These are phyloP conservation scores for Rhytidhysteron rufulum DNA, from an alignment of 2,329 filamentous ascomycete species.

Conservation along the genomic window DNA sequence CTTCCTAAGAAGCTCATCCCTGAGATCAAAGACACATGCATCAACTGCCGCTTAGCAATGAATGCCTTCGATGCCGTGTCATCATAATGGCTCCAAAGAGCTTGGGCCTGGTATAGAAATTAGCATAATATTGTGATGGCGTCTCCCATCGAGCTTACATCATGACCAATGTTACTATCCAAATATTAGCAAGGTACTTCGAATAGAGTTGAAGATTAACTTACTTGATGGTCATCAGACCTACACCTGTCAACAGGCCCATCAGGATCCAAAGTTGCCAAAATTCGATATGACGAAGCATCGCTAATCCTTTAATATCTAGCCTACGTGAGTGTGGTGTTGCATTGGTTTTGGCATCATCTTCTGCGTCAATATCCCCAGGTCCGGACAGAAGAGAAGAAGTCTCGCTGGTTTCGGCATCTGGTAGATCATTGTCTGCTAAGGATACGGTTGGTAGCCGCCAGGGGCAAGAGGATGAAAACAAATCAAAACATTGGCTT, in stretches of 20 bases:
- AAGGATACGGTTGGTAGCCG: conserved; percentile 29
- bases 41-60: conserved; percentile 75
- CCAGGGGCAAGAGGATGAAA: conserved; percentile 12
- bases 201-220: conserved; percentile 35
- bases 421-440: conserved; percentile 31
- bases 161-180: conserved; percentile 85
- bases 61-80: conserved; percentile 67
- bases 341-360: conserved; percentile 58
- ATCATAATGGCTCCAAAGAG: conserved; percentile 85
- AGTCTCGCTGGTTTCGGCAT: conserved; percentile 63
- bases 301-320: conserved; percentile 83
- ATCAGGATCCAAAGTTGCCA: conserved; percentile 89
- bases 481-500: conserved; percentile 39
- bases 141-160: conserved; percentile 46
- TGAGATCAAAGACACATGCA: conserved; percentile 94
- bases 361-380: conserved; percentile 45
- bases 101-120: conserved; percentile 52
- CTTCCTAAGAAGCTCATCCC: conserved; percentile 81
- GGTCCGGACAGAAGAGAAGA: conserved; percentile 75
- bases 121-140: background rate
- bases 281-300: conserved; percentile 73
- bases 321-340: conserved; percentile 70
- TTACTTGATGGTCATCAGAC: conserved; percentile 98
- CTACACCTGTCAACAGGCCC: conserved; percentile 86
- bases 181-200: too few species aligned